These are phyloP conservation scores for Rubia occidens DNA, from an alignment of 305 asterid genomes.

Conservation along the genomic window DNA sequence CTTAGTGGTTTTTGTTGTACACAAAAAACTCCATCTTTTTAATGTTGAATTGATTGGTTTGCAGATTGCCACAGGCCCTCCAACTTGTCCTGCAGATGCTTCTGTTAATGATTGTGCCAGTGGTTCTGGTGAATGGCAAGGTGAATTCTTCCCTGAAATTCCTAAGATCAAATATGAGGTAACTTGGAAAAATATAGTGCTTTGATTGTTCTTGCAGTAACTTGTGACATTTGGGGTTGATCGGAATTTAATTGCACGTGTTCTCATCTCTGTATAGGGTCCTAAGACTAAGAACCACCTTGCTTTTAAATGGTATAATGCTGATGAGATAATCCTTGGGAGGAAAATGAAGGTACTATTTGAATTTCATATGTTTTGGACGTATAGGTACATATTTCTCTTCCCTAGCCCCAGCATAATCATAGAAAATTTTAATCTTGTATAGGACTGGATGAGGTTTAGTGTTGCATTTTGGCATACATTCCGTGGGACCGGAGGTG, in stretches of 20 bases:
- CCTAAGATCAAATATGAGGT: constrained; percentile 83
- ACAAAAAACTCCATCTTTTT: neutral
- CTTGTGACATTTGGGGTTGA: neutral
- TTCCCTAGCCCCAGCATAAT: neutral
- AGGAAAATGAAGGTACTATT: constrained; percentile 70
- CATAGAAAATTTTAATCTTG: neutral
- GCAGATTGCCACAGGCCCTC: constrained; percentile 59
- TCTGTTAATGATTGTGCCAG: constrained; percentile 31
- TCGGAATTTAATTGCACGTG: neutral
- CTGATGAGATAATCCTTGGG: constrained; percentile 75
- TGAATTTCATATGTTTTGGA: neutral
- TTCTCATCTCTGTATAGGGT: constrained; percentile 41
- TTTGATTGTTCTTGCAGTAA: constrained; percentile 11
- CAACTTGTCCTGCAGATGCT: constrained; percentile 65
- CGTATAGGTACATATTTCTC: neutral
- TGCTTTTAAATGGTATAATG: constrained; percentile 78
- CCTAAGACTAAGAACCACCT: constrained; percentile 75
- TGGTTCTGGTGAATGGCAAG: constrained; percentile 53
- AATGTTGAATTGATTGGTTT: constrained; percentile 7
- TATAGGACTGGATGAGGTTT: constrained; percentile 83
- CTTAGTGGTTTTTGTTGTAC: neutral
- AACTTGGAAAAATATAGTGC: neutral
- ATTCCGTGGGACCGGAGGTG: constrained; percentile 83
- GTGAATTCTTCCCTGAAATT: constrained; percentile 77
- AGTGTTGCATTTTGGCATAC: constrained; percentile 98